These are phyloP conservation scores for Fusarium kyushuense DNA, from an alignment of 2,329 filamentous ascomycete genomes.

Conservation along the genomic window DNA sequence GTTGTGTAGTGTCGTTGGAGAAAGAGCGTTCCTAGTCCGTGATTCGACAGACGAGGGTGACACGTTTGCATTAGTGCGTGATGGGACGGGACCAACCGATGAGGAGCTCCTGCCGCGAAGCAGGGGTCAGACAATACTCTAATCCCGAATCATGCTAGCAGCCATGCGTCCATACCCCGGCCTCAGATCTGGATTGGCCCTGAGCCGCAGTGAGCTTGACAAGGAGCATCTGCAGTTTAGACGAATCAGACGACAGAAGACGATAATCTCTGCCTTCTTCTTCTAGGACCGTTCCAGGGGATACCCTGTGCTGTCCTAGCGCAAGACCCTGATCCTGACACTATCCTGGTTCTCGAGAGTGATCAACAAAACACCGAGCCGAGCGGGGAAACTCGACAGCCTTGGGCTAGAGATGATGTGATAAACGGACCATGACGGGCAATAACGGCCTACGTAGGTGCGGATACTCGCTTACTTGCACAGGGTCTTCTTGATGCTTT, in stretches of 20 bases:
- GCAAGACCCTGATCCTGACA: constrained; percentile 21
- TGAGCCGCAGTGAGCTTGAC: constrained; percentile 42
- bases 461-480: not conserved
- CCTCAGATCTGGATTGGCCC: constrained; percentile 58
- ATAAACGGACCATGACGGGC: constrained; percentile 37
- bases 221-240: constrained; percentile 13
- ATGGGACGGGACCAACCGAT: constrained; percentile 62
- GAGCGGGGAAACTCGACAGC: constrained; percentile 32
- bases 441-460: constrained; percentile 23
- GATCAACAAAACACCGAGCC: constrained; percentile 29
- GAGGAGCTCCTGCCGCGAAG: constrained; percentile 52
- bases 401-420: constrained; percentile 26
- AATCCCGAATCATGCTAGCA: constrained; percentile 1
- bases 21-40: constrained; percentile 42
- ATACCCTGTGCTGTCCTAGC: constrained; percentile 23
- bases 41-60: constrained; percentile 58
- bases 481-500: not conserved
- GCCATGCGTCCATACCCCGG: constrained; percentile 45
- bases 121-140: constrained; percentile 37
- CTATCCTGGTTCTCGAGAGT: not conserved
- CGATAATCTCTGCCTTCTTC: constrained; percentile 19
- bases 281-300: constrained; percentile 28
- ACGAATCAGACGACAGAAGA: constrained; percentile 25
- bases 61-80: constrained; percentile 59
- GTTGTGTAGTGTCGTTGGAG: constrained; percentile 42